phyloP scores from a whole-genome alignment of 768 basidiomycete genomes.

The Lactifluus echinatus region DNA sequence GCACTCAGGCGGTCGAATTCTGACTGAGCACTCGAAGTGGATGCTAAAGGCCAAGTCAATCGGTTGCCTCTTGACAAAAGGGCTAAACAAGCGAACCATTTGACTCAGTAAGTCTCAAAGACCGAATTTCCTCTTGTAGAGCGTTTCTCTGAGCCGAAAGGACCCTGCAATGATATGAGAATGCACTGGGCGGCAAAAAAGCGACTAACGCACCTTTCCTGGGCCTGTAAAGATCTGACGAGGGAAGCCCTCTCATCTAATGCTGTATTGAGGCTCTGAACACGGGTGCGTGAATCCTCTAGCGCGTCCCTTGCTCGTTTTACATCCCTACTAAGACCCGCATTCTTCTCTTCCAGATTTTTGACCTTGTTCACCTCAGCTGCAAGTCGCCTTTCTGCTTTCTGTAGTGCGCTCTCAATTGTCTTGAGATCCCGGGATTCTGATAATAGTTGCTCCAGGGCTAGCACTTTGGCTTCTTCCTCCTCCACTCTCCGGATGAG shows the following conservation, averaged over 20 bases:
- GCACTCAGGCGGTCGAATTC: background rate
- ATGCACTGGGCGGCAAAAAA: background rate
- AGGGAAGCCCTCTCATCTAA: slow-evolving; percentile 22
- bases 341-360: slow-evolving; percentile 36
- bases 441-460: slow-evolving; percentile 42
- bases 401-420: slow-evolving; percentile 28
- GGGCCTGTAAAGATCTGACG: slow-evolving; percentile 23
- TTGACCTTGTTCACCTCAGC: slow-evolving; percentile 34
- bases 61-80: background rate
- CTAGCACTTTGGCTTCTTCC: slow-evolving; percentile 56
- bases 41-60: background rate
- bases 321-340: slow-evolving; percentile 45
- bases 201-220: slow-evolving; percentile 22
- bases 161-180: background rate
- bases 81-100: background rate
- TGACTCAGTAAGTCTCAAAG: background rate
- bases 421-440: slow-evolving; percentile 33
- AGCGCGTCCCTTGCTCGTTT: slow-evolving; percentile 40
- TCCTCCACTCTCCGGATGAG: slow-evolving; percentile 61
- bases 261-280: slow-evolving; percentile 18
- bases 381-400: slow-evolving; percentile 25
- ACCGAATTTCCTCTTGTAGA: background rate
- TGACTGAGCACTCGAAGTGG: background rate
- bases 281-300: slow-evolving; percentile 30
- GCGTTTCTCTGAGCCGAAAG: slow-evolving; percentile 12